These are phyloP conservation scores for Penicillium freii DNA, from an alignment of 2,329 filamentous ascomycete genomes.

Conservation along the genomic window DNA sequence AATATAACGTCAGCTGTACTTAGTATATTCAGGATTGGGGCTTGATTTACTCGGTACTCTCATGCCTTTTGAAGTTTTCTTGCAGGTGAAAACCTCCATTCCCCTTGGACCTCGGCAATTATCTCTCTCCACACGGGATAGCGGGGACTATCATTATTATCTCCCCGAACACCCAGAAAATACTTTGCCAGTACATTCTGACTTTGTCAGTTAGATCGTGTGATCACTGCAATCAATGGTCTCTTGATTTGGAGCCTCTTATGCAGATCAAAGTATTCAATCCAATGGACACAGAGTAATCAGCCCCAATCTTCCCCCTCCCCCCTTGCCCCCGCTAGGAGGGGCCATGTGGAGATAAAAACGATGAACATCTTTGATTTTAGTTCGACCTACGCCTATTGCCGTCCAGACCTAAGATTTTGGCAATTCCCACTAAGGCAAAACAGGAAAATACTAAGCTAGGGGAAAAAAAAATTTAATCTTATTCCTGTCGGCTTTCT, in stretches of 20 bases:
- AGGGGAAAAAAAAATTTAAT: conserved; percentile 1
- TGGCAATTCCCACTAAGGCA: background rate
- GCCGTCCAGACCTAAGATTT: background rate
- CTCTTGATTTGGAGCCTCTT: background rate
- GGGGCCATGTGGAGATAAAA: conserved; percentile 4
- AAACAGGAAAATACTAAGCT: conserved; percentile 5
- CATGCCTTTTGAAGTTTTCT: too few relatives aligned
- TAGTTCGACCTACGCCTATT: background rate
- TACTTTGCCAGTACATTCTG: background rate
- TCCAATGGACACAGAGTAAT: background rate
- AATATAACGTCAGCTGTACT: background rate
- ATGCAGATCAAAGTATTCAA: background rate
- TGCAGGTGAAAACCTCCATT: background rate
- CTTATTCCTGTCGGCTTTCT: background rate
- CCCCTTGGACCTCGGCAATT: conserved; percentile 1
- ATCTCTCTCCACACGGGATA: background rate
- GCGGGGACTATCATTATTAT: background rate
- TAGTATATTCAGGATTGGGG: background rate
- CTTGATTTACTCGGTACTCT: background rate
- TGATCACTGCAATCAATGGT: background rate
- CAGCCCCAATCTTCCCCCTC: background rate
- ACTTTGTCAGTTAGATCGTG: background rate
- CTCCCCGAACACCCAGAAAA: background rate
- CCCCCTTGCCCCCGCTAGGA: background rate
- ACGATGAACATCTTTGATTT: background rate